phyloP scores from a whole-genome alignment of 371 early-diverging fungal genomes.

The Actinomortierella ambigua region DNA sequence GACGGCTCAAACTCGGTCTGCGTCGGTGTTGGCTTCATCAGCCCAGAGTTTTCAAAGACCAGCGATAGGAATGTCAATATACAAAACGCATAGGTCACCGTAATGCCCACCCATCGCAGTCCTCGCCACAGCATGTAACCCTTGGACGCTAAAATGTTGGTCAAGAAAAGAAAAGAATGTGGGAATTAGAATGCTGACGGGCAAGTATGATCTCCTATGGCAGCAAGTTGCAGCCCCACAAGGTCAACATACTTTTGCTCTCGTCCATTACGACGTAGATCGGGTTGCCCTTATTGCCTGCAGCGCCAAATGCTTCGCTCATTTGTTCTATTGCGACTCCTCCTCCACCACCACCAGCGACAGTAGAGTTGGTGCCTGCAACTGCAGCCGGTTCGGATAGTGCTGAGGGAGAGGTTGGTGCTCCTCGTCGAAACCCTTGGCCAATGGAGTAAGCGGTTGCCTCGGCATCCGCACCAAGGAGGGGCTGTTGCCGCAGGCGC shows the following conservation, averaged over 20 bases:
- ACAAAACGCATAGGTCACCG: slow-evolving; percentile 79
- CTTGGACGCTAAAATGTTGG: slow-evolving; percentile 50
- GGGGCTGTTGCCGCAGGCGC: slow-evolving; percentile 57
- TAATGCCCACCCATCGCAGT: slow-evolving; percentile 74
- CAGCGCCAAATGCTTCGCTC: slow-evolving; percentile 17
- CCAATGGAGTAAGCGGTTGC: slow-evolving; percentile 10
- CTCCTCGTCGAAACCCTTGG: slow-evolving; percentile 19
- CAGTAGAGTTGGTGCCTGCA: slow-evolving; percentile 6
- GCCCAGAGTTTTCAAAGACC: slow-evolving; percentile 77
- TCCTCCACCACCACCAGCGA: slow-evolving; percentile 15
- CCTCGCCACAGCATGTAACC: slow-evolving; percentile 74
- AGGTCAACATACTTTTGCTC: slow-evolving; percentile 20
- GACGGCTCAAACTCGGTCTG: slow-evolving; percentile 77
- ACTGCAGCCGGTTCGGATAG: too few species aligned
- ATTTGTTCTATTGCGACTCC: slow-evolving; percentile 2
- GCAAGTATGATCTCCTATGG: background rate
- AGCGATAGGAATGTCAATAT: slow-evolving; percentile 75
- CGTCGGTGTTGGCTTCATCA: slow-evolving; percentile 67
- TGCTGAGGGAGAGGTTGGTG: too few species aligned
- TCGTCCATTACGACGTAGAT: slow-evolving; percentile 38
- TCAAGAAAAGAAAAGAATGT: background rate
- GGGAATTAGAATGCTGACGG: background rate
- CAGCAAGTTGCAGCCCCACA: background rate
- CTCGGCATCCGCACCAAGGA: slow-evolving; percentile 38
- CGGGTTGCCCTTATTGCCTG: slow-evolving; percentile 43